These are phyloP conservation scores for Bipolaris zeicola DNA, from an alignment of 2,329 filamentous ascomycete species.

Conservation along the genomic window DNA sequence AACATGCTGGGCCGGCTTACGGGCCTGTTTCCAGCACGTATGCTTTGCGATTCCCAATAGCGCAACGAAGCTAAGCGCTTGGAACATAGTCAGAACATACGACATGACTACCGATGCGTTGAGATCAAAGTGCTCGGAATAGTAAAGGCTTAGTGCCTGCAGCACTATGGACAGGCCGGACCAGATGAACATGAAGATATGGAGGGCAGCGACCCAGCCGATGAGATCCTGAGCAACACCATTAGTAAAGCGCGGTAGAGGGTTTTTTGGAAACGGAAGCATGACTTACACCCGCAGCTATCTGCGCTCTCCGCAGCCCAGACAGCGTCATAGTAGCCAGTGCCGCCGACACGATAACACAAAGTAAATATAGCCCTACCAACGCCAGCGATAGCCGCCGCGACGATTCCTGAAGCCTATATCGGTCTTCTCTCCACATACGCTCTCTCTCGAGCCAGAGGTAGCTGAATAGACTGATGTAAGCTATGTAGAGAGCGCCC, in stretches of 20 bases:
- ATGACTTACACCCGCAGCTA: constrained; percentile 26
- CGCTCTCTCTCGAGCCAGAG: constrained; percentile 8
- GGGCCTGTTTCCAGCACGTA: constrained; percentile 11
- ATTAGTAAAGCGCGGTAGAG: not conserved
- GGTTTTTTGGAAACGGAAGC: not conserved
- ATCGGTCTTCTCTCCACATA: not conserved
- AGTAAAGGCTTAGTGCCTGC: not conserved
- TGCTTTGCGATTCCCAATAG: constrained; percentile 32
- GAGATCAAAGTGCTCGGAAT: not conserved
- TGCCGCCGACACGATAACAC: constrained; percentile 19
- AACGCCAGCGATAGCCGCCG: constrained; percentile 17
- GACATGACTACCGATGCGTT: constrained; percentile 3
- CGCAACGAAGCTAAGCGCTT: constrained; percentile 24
- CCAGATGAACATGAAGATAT: constrained; percentile 25
- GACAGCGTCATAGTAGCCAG: constrained; percentile 22
- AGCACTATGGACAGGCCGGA: constrained; percentile 12
- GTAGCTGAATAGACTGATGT: constrained; percentile 23
- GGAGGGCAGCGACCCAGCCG: constrained; percentile 22
- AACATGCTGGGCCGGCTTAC: not conserved
- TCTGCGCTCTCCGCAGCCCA: constrained; percentile 20
- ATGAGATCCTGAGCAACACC: constrained; percentile 21
- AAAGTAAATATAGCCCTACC: constrained; percentile 26
- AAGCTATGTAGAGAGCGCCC: constrained; percentile 20
- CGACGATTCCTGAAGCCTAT: not conserved
- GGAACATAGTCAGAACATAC: constrained; percentile 25